phyloP scores from a whole-genome alignment of 805 yeast genomes.

The Tetrapisispora taiwanensis region DNA sequence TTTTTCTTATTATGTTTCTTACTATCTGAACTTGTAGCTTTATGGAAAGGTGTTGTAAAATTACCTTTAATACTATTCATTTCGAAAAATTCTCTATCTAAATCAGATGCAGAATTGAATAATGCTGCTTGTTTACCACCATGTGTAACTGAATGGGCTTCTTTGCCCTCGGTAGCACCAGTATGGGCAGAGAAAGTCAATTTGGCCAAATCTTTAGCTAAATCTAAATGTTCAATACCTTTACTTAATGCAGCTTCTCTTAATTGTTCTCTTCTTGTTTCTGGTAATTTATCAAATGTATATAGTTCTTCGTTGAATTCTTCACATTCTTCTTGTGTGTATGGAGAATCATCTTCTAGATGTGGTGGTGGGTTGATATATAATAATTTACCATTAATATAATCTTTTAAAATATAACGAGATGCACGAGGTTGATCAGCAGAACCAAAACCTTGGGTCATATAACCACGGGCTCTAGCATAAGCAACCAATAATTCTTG shows the following conservation, averaged over 20 bases:
- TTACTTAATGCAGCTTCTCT: conserved; percentile 49
- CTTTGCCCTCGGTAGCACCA: conserved; percentile 36
- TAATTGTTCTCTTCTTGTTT: conserved; percentile 63
- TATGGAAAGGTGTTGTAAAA: conserved; percentile 66
- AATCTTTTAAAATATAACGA: conserved; percentile 84
- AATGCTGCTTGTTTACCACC: conserved; percentile 81
- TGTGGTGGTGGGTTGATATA: conserved; percentile 85
- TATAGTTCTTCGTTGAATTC: conserved; percentile 71
- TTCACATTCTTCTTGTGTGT: conserved; percentile 41
- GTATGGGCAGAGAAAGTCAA: conserved; percentile 75
- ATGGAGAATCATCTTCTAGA: conserved; percentile 44
- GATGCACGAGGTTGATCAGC: conserved; percentile 96
- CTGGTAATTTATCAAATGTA: conserved; percentile 55
- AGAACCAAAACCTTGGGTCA: conserved; percentile 94
- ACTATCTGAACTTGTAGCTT: conserved; percentile 28
- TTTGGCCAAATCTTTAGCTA: conserved; percentile 57
- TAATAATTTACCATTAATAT: conserved; percentile 81
- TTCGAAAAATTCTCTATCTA: conserved; percentile 78
- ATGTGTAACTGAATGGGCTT: conserved; percentile 47
- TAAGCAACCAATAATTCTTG: conserved; percentile 83
- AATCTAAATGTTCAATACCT: conserved; percentile 50
- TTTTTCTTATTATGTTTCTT: conserved; percentile 62
- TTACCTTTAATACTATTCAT: conserved; percentile 56
- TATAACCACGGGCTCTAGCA: conserved; percentile 93
- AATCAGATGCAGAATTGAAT: conserved; percentile 66